Evolutionary conservation across 192 early-diverging fungal species (phyloP).

Genomic region (Radiomyces spectabilis): DNA sequence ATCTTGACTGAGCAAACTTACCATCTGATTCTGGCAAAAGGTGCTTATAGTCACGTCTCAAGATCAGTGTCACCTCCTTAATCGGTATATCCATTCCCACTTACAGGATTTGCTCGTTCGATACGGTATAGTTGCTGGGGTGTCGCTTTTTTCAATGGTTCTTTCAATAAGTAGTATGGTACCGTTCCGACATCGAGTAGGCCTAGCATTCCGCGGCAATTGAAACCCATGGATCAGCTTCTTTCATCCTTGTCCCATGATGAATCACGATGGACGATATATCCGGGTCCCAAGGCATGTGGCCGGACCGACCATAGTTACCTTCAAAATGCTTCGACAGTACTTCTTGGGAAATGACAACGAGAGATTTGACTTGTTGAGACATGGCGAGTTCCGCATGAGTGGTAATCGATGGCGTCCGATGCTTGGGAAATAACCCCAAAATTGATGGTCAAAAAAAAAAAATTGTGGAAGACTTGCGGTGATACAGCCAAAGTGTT

Average conservation of each 20-base stretch:
- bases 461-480: too few relatives aligned
- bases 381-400: neutral
- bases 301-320: neutral
- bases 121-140: conserved; percentile 12
- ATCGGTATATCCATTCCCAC: too few relatives aligned
- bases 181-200: conserved; percentile 1
- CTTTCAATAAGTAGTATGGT: conserved; percentile 3
- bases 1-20: neutral
- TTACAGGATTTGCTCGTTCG: conserved; percentile 11
- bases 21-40: conserved; percentile 3
- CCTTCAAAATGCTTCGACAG: neutral
- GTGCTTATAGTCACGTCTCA: neutral
- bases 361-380: neutral
- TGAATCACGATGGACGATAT: too few relatives aligned
- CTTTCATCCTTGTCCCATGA: too few relatives aligned
- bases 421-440: too few relatives aligned
- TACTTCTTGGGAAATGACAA: neutral
- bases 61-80: neutral
- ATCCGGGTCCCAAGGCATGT: too few relatives aligned
- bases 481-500: too few relatives aligned
- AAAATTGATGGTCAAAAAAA: too few relatives aligned
- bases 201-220: too few relatives aligned
- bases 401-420: too few relatives aligned
- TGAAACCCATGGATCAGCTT: too few relatives aligned
- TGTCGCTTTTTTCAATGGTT: conserved; percentile 5